Conservation (phyloP, 257 asterid species). For the Penstemon davidsonii region DNA sequence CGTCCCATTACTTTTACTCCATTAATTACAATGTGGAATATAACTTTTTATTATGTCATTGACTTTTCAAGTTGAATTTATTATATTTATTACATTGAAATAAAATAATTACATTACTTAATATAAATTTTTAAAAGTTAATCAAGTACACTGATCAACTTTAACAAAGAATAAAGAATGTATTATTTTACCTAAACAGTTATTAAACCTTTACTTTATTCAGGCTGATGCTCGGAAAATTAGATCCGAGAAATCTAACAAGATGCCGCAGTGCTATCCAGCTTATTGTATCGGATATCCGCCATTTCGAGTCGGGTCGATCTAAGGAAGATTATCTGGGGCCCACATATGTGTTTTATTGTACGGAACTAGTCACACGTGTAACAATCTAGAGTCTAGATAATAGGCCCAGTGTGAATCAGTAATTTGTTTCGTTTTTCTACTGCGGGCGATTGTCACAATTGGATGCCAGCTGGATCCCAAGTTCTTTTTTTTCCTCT, state of each 20-base stretch:
- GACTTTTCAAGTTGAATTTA: too few species aligned
- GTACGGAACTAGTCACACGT: constrained; percentile 5
- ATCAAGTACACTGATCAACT: too few species aligned
- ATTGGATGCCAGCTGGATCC: background rate
- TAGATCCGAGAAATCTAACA: background rate
- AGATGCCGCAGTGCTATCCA: constrained; percentile 31
- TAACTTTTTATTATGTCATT: too few species aligned
- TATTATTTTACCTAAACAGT: too few species aligned
- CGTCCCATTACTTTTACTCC: too few species aligned
- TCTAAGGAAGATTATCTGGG: constrained; percentile 3
- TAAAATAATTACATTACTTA: too few species aligned
- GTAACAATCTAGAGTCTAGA: background rate
- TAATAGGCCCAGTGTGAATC: background rate
- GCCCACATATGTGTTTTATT: background rate
- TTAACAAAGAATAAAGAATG: too few species aligned
- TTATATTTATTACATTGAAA: too few species aligned
- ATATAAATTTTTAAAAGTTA: too few species aligned
- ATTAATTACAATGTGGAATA: too few species aligned
- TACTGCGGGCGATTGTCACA: background rate
- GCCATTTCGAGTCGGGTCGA: constrained; percentile 7
- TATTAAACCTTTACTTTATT: too few species aligned
- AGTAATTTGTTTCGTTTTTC: background rate
- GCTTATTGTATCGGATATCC: constrained; percentile 39
- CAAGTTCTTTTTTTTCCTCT: background rate
- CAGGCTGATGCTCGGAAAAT: too few species aligned